Base-by-base conservation (phyloP, 805 yeast species). In the Gaillardinia entomophila region DNA sequence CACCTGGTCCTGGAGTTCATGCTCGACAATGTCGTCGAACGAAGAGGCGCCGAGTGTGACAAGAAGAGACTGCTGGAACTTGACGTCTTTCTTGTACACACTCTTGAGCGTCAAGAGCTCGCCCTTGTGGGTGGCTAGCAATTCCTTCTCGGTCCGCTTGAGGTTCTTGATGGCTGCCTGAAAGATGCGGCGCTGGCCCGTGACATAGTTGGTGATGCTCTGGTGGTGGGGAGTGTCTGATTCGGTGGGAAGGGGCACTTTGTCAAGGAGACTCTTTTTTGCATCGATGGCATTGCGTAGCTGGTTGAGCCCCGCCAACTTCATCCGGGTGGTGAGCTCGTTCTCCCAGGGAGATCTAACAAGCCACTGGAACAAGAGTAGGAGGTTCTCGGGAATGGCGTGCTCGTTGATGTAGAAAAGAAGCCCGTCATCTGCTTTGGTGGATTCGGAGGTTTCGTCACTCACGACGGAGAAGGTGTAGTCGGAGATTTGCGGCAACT, bases 251-350 rank as follows among this genome's bases (percentile, higher is more conserved):
- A 27, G 20, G 14, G 33, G 16, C 16, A 35, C 31, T 5, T 15
- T 15, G 22, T 19, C 22, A 18, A 71, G 52, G 2, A 64, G 48
- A 0, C 54, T 55, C 2, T 69, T 36, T 43, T 81, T 81, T n/a
- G 73, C 57, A 16, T 64, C 67, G 8, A 82, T 41, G 2, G 84
- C 75, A 8, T 59, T 46, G 16, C 69, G 54, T 24, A 82, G 47
- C 42, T 78, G 74, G 39, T 71, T 68, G 19, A 77, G 48, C 0
- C 88, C 89, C 30, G 80, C 81, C 10, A 82, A 53, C 31, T 67
- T 55, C 71, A 75, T 72, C 48, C 89, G 66, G 24, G 72, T 48
- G 0, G 77, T 71, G 16, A 69, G 48, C 2, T 35, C 45, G 1
- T 45, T 42, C 12, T 27, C 28, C 48, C 76, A 68, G 1, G 49